Evolutionary conservation across 495 filamentous ascomycete genomes (phyloP), one percentile per base, ranked within the genome.

Genomic region (Penicillium verhagenii): DNA sequence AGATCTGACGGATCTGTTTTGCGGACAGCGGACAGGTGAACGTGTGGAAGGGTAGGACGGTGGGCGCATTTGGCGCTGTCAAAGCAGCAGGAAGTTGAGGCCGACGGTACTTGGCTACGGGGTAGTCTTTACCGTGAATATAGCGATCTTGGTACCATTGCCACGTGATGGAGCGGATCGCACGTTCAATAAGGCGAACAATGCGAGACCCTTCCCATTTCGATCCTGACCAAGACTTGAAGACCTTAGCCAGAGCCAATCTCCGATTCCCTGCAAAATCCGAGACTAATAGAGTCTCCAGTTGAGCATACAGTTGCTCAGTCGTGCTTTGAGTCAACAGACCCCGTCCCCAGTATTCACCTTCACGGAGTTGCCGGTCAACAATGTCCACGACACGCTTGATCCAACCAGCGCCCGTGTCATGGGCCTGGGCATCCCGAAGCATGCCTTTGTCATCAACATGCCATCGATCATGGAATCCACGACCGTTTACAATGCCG

Each of bases 1-100:
- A 97, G 54, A 99, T 97, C 69, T 88, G 86, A 3, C 95, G 88
- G 56, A 99, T 91, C 61, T 97, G 91, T 66, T 92, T 93, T 2
- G 94, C 92, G 13, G 90, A 92, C 51, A 99, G 73, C 0, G 94
- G 94, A 59, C 89, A 96, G 29, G 94, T 97, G 66, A 99, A 99
- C 2, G 94, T 97, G 66, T 99, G 95, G 63, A 99, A 99, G n/a
- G 94, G 94, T 2, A 99, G 76, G 13, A 99, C 92, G 0, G 94
- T 99, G 10, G 94, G 94, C 16, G 94, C 94, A 47, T 88, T 87
- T 5, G 95, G 95, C 7, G 94, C 82, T 16, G 92, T 79, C 25
- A 99, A 72, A 28, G 81, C 78, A 20, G 82, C 64, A 6, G 95
- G 94, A 38, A 96, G 76, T 56, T 84, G 87, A 26, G 91, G 91